These are phyloP conservation scores for Suhomyces sp. DNA, from an alignment of 805 yeast genomes.

Conservation along the genomic window DNA sequence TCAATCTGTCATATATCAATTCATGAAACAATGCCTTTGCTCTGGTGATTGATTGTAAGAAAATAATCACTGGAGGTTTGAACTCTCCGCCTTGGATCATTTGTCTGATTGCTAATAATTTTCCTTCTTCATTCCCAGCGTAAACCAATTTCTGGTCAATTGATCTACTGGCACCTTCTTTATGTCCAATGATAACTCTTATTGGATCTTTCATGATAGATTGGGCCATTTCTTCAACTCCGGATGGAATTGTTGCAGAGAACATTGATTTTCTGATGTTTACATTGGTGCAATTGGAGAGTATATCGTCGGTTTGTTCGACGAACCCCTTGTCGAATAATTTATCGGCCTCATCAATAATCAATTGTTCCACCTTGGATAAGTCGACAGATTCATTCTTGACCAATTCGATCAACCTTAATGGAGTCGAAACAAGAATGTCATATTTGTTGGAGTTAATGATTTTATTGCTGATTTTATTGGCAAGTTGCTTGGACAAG, in stretches of 20 bases:
- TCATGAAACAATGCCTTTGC: constrained; percentile 96
- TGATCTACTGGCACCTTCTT: constrained; percentile 84
- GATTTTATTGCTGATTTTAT: constrained; percentile 62
- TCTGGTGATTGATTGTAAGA: constrained; percentile 86
- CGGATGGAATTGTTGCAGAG: constrained; percentile 94
- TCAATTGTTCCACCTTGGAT: constrained; percentile 64
- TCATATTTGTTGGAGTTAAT: constrained; percentile 67
- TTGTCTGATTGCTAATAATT: constrained; percentile 85
- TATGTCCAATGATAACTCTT: constrained; percentile 86
- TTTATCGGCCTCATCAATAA: constrained; percentile 96
- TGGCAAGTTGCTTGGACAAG: constrained; percentile 68
- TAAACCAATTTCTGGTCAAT: constrained; percentile 82
- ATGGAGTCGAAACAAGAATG: constrained; percentile 82
- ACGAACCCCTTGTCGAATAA: constrained; percentile 83
- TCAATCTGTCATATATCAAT: constrained; percentile 82
- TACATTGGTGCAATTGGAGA: constrained; percentile 55
- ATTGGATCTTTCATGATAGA: constrained; percentile 83
- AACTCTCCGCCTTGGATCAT: constrained; percentile 81
- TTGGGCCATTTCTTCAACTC: constrained; percentile 84
- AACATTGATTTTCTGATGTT: constrained; percentile 72
- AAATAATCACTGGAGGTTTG: constrained; percentile 89
- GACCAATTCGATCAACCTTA: constrained; percentile 78
- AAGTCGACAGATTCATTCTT: constrained; percentile 61
- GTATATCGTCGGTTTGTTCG: constrained; percentile 85
- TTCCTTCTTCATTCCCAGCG: constrained; percentile 96